Percentiles rank a stretch among this genome's conserved stretches.
Conservation (phyloP, 2,329 filamentous ascomycete species). For the Monosporascus sp. region DNA sequence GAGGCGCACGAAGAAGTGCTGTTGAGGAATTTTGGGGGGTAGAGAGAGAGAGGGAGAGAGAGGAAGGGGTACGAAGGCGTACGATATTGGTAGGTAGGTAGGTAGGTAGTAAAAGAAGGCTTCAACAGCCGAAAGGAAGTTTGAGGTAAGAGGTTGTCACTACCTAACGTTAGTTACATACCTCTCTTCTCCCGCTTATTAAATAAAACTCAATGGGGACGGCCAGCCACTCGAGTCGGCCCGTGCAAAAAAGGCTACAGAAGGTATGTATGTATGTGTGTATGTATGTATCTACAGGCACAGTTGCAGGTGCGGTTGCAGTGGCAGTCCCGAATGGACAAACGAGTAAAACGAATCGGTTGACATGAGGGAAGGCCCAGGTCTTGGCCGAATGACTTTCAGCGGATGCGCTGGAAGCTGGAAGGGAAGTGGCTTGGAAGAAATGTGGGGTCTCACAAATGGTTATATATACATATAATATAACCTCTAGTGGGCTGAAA, state of each 20-base stretch:
- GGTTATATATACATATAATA: no score
- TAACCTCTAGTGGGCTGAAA: no score
- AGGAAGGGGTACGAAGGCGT: neutral
- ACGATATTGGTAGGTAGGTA: neutral
- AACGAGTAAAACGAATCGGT: neutral
- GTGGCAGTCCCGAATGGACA: no score
- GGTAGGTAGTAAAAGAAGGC: neutral
- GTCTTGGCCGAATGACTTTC: neutral
- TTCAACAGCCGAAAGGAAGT: neutral
- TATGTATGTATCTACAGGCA: no score
- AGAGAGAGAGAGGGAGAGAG: neutral
- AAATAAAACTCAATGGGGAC: neutral
- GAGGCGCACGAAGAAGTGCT: neutral
- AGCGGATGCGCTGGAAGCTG: neutral
- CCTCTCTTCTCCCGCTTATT: no score
- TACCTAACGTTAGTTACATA: no score
- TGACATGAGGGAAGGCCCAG: neutral
- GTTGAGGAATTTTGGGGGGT: neutral
- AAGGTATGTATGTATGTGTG: no score
- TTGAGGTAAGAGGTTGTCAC: neutral
- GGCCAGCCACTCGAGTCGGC: no score
- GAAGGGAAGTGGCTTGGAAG: neutral
- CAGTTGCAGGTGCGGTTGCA: no score
- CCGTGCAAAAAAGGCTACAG: no score
- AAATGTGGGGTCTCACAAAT: neutral